phyloP scores from a whole-genome alignment of 345 rosid genomes.

The Reutealis trisperma region DNA sequence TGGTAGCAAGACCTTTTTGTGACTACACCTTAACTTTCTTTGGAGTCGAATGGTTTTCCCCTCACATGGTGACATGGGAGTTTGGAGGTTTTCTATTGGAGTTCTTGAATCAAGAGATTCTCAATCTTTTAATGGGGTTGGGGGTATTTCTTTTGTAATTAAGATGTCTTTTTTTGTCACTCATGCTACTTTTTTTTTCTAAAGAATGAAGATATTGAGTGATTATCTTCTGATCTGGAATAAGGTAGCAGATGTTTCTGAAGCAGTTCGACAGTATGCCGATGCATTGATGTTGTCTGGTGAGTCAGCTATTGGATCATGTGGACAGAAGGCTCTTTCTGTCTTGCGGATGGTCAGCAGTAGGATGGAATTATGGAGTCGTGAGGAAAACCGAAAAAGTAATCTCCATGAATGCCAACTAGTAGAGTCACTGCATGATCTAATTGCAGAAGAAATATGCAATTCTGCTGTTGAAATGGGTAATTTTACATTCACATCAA shows the following conservation, averaged over 20 bases:
- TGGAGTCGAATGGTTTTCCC: not conserved
- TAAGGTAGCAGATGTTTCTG: constrained; percentile 77
- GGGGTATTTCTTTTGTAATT: not conserved
- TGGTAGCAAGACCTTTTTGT: not conserved
- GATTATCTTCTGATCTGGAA: constrained; percentile 12
- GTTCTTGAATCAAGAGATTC: not conserved
- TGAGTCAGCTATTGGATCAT: constrained; percentile 66
- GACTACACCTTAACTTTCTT: not conserved
- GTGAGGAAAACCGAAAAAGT: constrained; percentile 44
- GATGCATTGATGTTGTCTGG: constrained; percentile 78
- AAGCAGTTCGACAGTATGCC: constrained; percentile 69
- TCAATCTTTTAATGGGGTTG: not conserved
- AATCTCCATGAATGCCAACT: constrained; percentile 35
- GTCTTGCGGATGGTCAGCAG: constrained; percentile 56
- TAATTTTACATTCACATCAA: constrained; percentile 14
- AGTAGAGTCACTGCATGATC: constrained; percentile 47
- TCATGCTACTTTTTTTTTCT: not conserved
- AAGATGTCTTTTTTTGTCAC: not conserved
- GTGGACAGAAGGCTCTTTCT: constrained; percentile 65
- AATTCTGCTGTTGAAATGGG: constrained; percentile 71
- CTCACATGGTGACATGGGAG: not conserved
- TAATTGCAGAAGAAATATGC: constrained; percentile 74
- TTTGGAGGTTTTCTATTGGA: not conserved
- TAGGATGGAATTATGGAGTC: constrained; percentile 65
- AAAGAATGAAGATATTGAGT: not conserved